These are phyloP conservation scores for Arabidopsis thaliana DNA, from an alignment of 345 rosid genomes.

Conservation along the genomic window TAIR10.1 NC_003071.7:18354501-18355000, in stretches of 20 bases:
- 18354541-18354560: neutral
- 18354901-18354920: neutral
- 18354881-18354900: neutral
- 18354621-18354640: neutral
- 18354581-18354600: neutral
- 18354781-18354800: neutral
- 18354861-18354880: neutral
- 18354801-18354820: neutral
- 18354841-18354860: neutral
- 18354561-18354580: neutral
- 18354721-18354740: neutral
- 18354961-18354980: conserved; percentile 38
- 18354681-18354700: neutral
- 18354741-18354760: neutral
- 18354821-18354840: neutral
- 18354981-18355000: conserved; percentile 2
- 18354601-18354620: neutral
- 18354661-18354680: neutral
- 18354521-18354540: too few relatives aligned
- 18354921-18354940: conserved; percentile 38
- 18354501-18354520: neutral
- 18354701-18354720: neutral
- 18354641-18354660: neutral
- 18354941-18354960: conserved; percentile 30
- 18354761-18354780: neutral